These are phyloP conservation scores for Candida namnaoensis DNA, from an alignment of 805 yeast genomes.

Conservation along the genomic window DNA sequence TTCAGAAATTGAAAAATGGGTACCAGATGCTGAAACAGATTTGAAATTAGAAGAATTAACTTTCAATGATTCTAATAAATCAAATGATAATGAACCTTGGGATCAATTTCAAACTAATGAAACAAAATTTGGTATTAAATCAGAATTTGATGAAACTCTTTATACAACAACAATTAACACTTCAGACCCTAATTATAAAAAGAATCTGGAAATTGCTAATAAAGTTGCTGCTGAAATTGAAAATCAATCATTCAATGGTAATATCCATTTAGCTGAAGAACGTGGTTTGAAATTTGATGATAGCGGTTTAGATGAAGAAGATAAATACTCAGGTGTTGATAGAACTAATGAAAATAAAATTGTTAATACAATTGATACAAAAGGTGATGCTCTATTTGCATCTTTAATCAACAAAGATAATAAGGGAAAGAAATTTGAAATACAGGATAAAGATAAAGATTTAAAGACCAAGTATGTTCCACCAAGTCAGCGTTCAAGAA, in stretches of 20 bases:
- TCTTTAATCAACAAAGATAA: conserved; percentile 17
- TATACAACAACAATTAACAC: conserved; percentile 77
- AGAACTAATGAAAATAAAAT: conserved; percentile 4
- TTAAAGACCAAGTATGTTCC: conserved; percentile 39
- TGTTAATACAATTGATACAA: background rate
- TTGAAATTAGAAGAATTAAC: conserved; percentile 11
- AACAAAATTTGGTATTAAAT: conserved; percentile 78
- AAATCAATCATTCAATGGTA: conserved; percentile 50
- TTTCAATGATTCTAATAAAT: conserved; percentile 27
- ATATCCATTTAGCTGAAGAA: conserved; percentile 84
- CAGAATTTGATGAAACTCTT: conserved; percentile 73
- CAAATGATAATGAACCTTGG: conserved; percentile 39
- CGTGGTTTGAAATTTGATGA: conserved; percentile 75
- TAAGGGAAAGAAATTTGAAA: conserved; percentile 38
- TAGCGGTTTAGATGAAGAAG: conserved; percentile 90
- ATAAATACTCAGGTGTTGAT: conserved; percentile 87
- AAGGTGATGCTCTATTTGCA: conserved; percentile 17
- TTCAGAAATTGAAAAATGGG: conserved; percentile 68
- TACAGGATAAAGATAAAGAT: conserved; percentile 2
- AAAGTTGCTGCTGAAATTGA: conserved; percentile 80
- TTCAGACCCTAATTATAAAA: conserved; percentile 62
- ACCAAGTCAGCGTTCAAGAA: conserved; percentile 44
- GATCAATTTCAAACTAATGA: conserved; percentile 94
- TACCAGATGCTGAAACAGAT: conserved; percentile 46
- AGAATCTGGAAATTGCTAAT: conserved; percentile 63